Conservation (phyloP, 2,329 filamentous ascomycete species). For the Phyllosticta citriasiana region DNA sequence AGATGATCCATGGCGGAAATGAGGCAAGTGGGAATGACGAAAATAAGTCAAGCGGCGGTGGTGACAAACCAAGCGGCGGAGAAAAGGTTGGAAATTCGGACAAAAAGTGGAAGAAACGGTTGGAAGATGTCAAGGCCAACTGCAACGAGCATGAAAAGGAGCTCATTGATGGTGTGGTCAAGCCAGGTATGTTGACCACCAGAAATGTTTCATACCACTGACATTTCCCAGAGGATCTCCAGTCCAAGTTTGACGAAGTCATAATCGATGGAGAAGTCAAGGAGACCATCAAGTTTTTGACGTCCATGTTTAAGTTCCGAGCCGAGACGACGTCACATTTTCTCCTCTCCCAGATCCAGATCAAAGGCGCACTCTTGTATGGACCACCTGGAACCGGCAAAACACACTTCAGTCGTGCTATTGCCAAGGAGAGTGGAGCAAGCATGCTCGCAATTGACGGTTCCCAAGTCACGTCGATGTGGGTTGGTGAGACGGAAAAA, state of each 20-base stretch:
- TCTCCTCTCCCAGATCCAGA: not conserved
- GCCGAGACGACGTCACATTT: not conserved
- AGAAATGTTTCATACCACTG: not conserved
- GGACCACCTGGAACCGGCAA: slow-evolving; percentile 16
- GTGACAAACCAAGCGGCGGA: not conserved
- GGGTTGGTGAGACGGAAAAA: not conserved
- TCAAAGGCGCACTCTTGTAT: slow-evolving; percentile 2
- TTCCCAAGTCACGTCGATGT: not conserved
- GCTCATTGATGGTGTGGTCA: not conserved
- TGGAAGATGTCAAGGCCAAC: not conserved
- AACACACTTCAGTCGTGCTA: slow-evolving; percentile 11
- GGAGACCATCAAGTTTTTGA: not conserved
- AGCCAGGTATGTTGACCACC: not conserved
- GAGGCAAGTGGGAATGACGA: not conserved
- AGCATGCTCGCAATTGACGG: not conserved
- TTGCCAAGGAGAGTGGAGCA: not conserved
- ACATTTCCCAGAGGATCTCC: not conserved
- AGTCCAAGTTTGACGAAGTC: not conserved
- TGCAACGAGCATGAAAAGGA: not conserved
- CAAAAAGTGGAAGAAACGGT: not conserved
- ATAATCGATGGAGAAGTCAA: not conserved
- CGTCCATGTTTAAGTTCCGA: not conserved
- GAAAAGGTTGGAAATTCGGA: not conserved
- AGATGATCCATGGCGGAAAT: not conserved
- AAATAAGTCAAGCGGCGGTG: not conserved